Conservation (phyloP, 108 stramenopile genomes). For the Skeletonema marinoi region DNA sequence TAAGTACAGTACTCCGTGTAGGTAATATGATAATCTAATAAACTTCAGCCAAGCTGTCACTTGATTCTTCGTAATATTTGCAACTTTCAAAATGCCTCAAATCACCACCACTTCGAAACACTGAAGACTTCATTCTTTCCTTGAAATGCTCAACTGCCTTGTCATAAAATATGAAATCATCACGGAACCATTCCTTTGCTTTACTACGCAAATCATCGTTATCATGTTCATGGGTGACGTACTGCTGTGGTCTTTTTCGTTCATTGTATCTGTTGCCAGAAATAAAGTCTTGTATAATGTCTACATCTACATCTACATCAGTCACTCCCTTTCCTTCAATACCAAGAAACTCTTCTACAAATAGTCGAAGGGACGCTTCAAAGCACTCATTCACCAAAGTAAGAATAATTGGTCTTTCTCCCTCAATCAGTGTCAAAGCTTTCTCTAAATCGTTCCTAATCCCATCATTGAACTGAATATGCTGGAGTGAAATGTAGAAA, state of each 20-base stretch:
- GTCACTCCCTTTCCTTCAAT: not conserved
- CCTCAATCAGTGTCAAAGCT: constrained; percentile 8
- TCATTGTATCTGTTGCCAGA: not conserved
- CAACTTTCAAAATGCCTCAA: no score
- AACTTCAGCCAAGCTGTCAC: no score
- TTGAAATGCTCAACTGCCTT: constrained; percentile 13
- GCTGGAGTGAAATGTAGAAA: not conserved
- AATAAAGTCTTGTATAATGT: constrained; percentile 1
- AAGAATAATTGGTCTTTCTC: not conserved
- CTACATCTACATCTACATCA: not conserved
- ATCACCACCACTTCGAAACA: no score
- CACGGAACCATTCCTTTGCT: constrained; percentile 26
- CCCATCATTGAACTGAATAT: not conserved
- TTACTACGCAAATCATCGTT: not conserved
- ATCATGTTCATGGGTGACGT: no score
- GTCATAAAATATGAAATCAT: constrained; percentile 31
- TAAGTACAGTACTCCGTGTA: no score
- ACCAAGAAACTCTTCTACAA: constrained; percentile 22
- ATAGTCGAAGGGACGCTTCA: constrained; percentile 25
- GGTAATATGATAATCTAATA: no score
- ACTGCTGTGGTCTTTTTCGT: not conserved
- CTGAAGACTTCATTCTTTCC: no score
- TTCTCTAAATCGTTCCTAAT: not conserved
- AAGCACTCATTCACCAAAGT: constrained; percentile 33
- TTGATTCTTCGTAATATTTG: no score